Percentiles rank a stretch among this genome's conserved stretches.
Conservation (phyloP, 2,329 filamentous ascomycete genomes). For the Monilinia vaccinii-corymbosi region DNA sequence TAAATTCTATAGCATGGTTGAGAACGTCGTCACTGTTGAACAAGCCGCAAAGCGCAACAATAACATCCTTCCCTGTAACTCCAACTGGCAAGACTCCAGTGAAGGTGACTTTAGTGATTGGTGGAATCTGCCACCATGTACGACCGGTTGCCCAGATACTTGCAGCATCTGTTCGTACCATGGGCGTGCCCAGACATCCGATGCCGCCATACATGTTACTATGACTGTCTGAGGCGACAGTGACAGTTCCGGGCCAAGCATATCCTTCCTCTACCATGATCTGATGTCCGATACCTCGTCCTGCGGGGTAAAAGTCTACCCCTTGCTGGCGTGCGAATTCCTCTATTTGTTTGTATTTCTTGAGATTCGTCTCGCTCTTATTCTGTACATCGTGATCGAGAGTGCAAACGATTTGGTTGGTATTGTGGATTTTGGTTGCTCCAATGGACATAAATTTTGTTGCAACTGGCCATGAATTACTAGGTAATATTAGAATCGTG, state of each 20-base stretch:
- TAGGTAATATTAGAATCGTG: constrained; percentile 45
- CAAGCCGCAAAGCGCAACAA: constrained; percentile 76
- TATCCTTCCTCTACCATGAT: constrained; percentile 81
- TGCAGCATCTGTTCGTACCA: constrained; percentile 83
- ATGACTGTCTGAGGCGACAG: constrained; percentile 71
- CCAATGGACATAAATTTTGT: constrained; percentile 76
- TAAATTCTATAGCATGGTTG: constrained; percentile 86
- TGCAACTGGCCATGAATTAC: constrained; percentile 66
- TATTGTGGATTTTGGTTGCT: constrained; percentile 62
- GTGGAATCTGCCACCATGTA: constrained; percentile 87
- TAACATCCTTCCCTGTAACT: constrained; percentile 90
- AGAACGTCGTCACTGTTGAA: constrained; percentile 84
- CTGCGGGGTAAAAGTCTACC: constrained; percentile 68
- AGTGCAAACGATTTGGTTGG: constrained; percentile 69
- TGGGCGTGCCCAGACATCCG: constrained; percentile 64
- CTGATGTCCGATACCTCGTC: constrained; percentile 80
- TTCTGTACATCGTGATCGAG: constrained; percentile 88
- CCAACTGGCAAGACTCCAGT: constrained; percentile 66
- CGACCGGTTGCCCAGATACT: constrained; percentile 73
- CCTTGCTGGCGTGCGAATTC: constrained; percentile 72
- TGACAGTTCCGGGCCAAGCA: constrained; percentile 77
- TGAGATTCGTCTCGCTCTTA: constrained; percentile 64
- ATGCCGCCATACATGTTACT: constrained; percentile 79
- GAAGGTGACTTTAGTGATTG: constrained; percentile 71
- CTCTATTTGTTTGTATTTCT: constrained; percentile 76